Evolutionary conservation across 1,284 basidiomycete species (phyloP).

Genomic region (Macrocystidia cucumis): DNA sequence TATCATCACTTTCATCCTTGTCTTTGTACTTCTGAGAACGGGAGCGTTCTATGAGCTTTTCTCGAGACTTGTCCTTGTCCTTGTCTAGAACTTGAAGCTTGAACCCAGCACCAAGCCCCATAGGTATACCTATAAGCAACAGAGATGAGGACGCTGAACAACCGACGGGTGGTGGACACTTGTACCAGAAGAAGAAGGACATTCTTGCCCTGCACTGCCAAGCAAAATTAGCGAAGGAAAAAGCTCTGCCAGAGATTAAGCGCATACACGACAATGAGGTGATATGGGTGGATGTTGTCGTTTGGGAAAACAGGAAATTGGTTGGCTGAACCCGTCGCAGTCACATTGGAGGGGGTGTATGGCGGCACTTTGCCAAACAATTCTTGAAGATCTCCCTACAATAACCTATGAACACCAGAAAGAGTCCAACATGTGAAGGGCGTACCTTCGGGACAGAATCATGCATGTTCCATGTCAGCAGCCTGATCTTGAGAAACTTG

Average conservation of each 20-base stretch:
- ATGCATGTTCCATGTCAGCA: constrained; percentile 70
- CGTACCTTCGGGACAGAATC: constrained; percentile 67
- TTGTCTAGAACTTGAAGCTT: constrained; percentile 52
- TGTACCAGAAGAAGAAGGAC: constrained; percentile 64
- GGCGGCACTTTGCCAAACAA: constrained; percentile 61
- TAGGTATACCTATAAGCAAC: constrained; percentile 49
- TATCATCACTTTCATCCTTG: constrained; percentile 24
- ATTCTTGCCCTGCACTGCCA: constrained; percentile 79
- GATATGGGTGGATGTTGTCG: constrained; percentile 66
- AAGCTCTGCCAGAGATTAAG: constrained; percentile 3
- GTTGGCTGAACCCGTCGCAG: constrained; percentile 15
- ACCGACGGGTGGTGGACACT: constrained; percentile 9
- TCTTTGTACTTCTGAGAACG: constrained; percentile 34
- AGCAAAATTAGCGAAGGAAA: constrained; percentile 9
- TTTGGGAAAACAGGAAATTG: constrained; percentile 44
- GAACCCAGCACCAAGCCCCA: constrained; percentile 72
- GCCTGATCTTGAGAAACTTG: constrained; percentile 27
- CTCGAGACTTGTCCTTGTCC: constrained; percentile 24
- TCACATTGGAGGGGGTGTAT: constrained; percentile 28
- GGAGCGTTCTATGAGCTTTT: constrained; percentile 31
- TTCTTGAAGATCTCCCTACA: constrained; percentile 68
- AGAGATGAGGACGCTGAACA: constrained; percentile 1
- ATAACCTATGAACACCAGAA: constrained; percentile 1
- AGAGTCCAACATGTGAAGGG: neutral
- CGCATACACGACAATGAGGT: constrained; percentile 69